Percentiles rank a stretch among this genome's conserved stretches.
phyloP scores from a whole-genome alignment of 441 rosid genomes.

The Corymbia calophylla region DNA sequence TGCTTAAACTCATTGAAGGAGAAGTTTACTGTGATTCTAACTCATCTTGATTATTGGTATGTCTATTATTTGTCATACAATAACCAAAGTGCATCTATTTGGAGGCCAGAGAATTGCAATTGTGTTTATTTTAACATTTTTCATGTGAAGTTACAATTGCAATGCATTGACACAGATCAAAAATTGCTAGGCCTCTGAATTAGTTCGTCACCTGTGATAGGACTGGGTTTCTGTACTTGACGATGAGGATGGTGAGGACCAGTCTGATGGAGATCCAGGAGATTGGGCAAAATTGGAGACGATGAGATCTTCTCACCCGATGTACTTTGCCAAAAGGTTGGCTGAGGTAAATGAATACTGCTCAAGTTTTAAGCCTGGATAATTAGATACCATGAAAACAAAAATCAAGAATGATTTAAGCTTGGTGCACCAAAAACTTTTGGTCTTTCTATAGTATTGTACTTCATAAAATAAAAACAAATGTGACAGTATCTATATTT shows the following conservation, averaged over 20 bases:
- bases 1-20: not conserved
- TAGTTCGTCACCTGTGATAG: slow-evolving; percentile 22
- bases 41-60: not conserved
- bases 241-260: slow-evolving; percentile 38
- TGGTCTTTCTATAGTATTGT: not conserved
- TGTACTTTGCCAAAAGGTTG: slow-evolving; percentile 82
- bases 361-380: not conserved
- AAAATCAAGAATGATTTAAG: not conserved
- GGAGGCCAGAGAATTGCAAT: not conserved
- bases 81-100: not conserved
- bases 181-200: not conserved
- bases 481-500: not conserved
- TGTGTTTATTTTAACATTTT: not conserved
- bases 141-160: not conserved
- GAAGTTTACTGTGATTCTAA: not conserved
- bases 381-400: not conserved
- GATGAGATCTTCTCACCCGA: slow-evolving; percentile 89
- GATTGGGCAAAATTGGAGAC: slow-evolving; percentile 96
- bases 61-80: not conserved
- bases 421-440: not conserved
- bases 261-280: slow-evolving; percentile 57
- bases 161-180: not conserved
- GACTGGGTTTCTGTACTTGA: slow-evolving; percentile 70
- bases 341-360: slow-evolving; percentile 42
- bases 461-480: not conserved